Evolutionary conservation across 2,329 filamentous ascomycete species (phyloP), one percentile per base, ranked within the genome.

Genomic region (Aspergillus neotritici): DNA sequence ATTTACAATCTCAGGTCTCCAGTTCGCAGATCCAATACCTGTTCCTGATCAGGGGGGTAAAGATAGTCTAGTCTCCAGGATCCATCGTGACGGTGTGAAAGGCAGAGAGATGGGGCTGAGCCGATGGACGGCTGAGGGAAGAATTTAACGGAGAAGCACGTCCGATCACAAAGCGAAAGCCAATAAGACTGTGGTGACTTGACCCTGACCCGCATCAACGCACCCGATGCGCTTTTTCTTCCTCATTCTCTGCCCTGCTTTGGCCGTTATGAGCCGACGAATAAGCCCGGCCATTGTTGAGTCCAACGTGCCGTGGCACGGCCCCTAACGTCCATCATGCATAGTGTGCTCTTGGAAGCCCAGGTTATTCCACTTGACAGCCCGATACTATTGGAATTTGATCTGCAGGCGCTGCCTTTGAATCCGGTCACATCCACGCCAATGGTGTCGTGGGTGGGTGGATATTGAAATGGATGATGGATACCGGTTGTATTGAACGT

Each of bases 21-120:
- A 29, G 37, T 44, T 44, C 37, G 52, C 40, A 51, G 52, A 54
- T 54, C 51, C 41, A 15, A 46, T 41, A 45, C 43, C 41, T 44
- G 49, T 45, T 46, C 47, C 43, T 48, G 47, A 43, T 51, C 45
- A 46, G 45, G 51, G 49, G 46, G 35, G 34, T 28, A 21, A 44
- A 45, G 46, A 25, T 52, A 48, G 46, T 33, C 39, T 48, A 42
- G 43, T 46, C 32, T 40, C 43, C 25, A 39, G 37, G 36, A 46
- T 44, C 42, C 45, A 50, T 47, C 30, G 31, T 35, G 43, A 47
- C 30, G 32, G 17, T 28, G 29, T 40, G 16, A 33, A 37, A 31
- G 41, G 31, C 37, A 28, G 15, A 32, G 38, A 34, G 31, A 43
- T 41, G 43, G 43, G 48, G 44, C 48, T 48, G 29, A 40, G 33